phyloP scores from a whole-genome alignment of 768 basidiomycete genomes.

The Mycena capillaripes region DNA sequence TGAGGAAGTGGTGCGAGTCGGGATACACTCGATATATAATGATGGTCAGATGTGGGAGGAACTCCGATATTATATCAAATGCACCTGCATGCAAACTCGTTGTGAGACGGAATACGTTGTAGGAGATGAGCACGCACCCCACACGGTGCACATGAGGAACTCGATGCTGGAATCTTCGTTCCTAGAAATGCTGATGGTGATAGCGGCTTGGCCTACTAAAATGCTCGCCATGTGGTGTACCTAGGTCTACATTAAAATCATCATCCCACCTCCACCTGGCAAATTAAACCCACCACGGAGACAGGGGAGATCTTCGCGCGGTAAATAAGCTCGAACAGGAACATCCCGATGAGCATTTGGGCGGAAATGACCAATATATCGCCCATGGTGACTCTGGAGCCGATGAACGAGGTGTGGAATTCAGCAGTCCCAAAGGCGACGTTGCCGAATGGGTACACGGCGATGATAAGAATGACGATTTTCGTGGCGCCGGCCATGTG shows the following conservation, averaged over 20 bases:
- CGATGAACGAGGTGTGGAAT: slow-evolving; percentile 13
- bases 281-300: not conserved
- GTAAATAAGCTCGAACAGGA: slow-evolving; percentile 21
- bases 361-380: slow-evolving; percentile 10
- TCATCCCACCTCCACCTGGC: not conserved
- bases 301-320: slow-evolving; percentile 17
- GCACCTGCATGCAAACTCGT: not conserved
- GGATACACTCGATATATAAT: slow-evolving; percentile 21
- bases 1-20: slow-evolving; percentile 7
- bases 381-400: slow-evolving; percentile 12
- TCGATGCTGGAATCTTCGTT: slow-evolving; percentile 13
- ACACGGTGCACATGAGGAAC: slow-evolving; percentile 21
- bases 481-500: slow-evolving; percentile 19
- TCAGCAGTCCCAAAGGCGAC: slow-evolving; percentile 14
- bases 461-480: slow-evolving; percentile 14
- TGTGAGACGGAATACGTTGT: not conserved
- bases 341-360: slow-evolving; percentile 22
- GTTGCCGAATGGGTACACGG: slow-evolving; percentile 13
- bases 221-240: slow-evolving; percentile 18
- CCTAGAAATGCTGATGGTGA: slow-evolving; percentile 9
- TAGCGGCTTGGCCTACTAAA: slow-evolving; percentile 10
- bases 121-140: slow-evolving; percentile 8
- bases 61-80: slow-evolving; percentile 22
- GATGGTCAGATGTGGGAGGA: slow-evolving; percentile 12
- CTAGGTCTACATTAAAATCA: not conserved